Conservation (phyloP, 139 green algal species). For the Asterochloris sp. region DNA sequence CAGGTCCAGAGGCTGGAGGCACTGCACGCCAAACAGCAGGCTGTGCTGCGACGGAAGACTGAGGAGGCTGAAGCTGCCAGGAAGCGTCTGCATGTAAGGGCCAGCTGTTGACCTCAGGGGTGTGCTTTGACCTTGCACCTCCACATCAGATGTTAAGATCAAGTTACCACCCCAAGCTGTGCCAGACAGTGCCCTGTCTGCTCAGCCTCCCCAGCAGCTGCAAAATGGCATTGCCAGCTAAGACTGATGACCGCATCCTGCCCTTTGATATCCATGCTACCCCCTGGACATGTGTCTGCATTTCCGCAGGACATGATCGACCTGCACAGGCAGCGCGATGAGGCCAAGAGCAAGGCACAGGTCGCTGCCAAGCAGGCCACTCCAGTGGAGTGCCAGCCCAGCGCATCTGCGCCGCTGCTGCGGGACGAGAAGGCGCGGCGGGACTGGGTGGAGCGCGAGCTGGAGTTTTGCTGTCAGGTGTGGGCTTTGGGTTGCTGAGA, state of each 20-base stretch:
- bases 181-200: background rate
- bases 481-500: background rate
- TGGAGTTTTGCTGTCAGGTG: constrained; percentile 68
- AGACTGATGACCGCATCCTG: no score
- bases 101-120: background rate
- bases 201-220: no score
- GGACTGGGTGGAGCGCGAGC: constrained; percentile 78
- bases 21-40: constrained; percentile 72
- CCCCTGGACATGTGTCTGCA: background rate
- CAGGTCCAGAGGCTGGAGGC: constrained; percentile 67
- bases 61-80: constrained; percentile 80
- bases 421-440: constrained; percentile 56
- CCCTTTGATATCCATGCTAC: no score
- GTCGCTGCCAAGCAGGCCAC: background rate
- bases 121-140: background rate
- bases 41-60: constrained; percentile 89
- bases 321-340: constrained; percentile 20
- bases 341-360: constrained; percentile 3
- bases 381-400: constrained; percentile 61
- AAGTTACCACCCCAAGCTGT: background rate
- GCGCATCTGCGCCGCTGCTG: constrained; percentile 60
- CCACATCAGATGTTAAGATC: background rate
- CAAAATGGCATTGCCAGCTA: no score
- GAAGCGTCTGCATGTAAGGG: constrained; percentile 55
- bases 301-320: constrained; percentile 25